These are phyloP conservation scores for Cordyceps cicadae DNA, from an alignment of 2,329 filamentous ascomycete species.

Conservation along the genomic window DNA sequence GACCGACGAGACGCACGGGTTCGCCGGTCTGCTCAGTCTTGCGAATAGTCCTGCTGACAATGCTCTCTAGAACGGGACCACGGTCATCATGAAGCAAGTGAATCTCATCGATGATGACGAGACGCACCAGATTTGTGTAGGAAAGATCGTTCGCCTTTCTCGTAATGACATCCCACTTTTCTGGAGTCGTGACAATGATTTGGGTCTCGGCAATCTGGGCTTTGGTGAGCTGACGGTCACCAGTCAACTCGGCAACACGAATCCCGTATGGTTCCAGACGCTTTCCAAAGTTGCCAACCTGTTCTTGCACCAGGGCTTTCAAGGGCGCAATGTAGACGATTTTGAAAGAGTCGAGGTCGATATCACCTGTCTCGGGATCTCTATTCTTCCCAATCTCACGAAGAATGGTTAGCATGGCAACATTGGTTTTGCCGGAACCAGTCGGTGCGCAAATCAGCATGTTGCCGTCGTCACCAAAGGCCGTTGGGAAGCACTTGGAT, in stretches of 20 bases:
- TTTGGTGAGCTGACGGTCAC: constrained; percentile 96
- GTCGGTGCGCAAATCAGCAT: constrained; percentile 97
- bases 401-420: constrained; percentile 93
- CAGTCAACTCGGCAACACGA: constrained; percentile 88
- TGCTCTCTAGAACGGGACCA: constrained; percentile 92
- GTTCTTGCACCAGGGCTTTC: constrained; percentile 93
- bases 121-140: constrained; percentile 92
- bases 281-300: constrained; percentile 95
- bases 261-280: constrained; percentile 86
- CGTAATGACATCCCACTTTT: constrained; percentile 99
- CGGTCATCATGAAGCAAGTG: constrained; percentile 95
- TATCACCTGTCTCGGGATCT: constrained; percentile 80
- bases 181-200: constrained; percentile 94
- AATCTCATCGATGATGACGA: constrained; percentile 97
- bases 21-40: constrained; percentile 92
- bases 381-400: constrained; percentile 95
- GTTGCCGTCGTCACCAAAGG: constrained; percentile 90
- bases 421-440: constrained; percentile 96
- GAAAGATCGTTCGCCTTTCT: constrained; percentile 94
- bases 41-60: constrained; percentile 88
- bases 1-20: constrained; percentile 79
- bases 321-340: constrained; percentile 96
- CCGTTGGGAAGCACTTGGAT: constrained; percentile 82
- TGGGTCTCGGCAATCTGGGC: constrained; percentile 97
- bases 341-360: constrained; percentile 94